Percentiles rank a stretch among this genome's conserved stretches.
Evolutionary conservation across 164 flowering plant species (phyloP).

Genomic region (Vitis vinifera): DNA sequence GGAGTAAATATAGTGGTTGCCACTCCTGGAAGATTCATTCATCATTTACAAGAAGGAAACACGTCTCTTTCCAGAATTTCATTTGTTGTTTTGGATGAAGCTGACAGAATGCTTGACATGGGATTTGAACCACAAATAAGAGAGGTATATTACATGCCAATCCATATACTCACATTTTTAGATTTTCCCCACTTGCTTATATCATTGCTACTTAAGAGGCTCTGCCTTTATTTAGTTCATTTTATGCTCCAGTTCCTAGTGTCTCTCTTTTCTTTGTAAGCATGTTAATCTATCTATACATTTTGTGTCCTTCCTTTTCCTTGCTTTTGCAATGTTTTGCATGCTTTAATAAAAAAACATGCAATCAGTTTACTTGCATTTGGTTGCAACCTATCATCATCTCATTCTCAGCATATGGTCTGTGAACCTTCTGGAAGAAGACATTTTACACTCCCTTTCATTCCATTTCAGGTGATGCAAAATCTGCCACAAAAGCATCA

Average conservation of each 20-base stretch:
- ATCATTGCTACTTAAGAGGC: background rate
- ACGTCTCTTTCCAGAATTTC: constrained; percentile 49
- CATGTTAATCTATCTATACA: background rate
- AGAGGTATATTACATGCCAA: constrained; percentile 24
- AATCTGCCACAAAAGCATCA: constrained; percentile 63
- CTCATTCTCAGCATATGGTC: background rate
- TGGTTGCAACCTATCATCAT: background rate
- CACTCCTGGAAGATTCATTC: constrained; percentile 75
- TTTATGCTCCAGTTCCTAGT: background rate
- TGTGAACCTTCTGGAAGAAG: background rate
- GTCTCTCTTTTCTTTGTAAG: background rate
- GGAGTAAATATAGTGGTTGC: constrained; percentile 71
- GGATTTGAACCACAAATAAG: constrained; percentile 72
- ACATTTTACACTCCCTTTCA: background rate
- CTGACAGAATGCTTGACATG: constrained; percentile 81
- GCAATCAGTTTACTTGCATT: background rate
- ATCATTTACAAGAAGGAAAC: constrained; percentile 58
- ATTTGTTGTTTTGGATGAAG: constrained; percentile 66
- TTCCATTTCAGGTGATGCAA: constrained; percentile 49
- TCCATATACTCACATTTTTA: background rate
- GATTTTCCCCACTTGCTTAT: background rate
- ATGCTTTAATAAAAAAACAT: background rate
- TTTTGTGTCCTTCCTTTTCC: background rate
- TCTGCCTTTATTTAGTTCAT: background rate
- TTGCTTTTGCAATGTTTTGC: background rate